Conservation (phyloP, 2,329 filamentous ascomycete genomes). For the Phialophora expanda region DNA sequence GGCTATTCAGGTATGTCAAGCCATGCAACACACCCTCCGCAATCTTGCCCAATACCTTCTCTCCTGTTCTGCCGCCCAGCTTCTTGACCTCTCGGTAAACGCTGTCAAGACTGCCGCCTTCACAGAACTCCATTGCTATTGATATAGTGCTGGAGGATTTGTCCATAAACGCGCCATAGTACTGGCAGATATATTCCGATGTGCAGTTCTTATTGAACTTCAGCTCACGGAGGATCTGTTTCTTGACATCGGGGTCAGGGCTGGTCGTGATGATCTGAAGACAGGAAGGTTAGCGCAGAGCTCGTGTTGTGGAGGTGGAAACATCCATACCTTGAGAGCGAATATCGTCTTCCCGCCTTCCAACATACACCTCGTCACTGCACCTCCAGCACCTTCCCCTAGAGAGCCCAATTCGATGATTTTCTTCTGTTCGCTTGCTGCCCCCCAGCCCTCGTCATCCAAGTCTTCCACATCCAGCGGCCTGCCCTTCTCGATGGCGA, state of each 20-base stretch:
- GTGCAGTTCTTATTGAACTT: conserved; percentile 98
- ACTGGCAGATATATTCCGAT: conserved; percentile 93
- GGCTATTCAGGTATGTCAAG: conserved; percentile 89
- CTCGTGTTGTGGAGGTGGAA: not conserved
- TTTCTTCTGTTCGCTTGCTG: conserved; percentile 84
- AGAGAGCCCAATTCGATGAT: conserved; percentile 88
- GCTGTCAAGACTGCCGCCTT: conserved; percentile 92
- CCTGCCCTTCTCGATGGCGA: conserved; percentile 80
- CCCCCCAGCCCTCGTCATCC: conserved; percentile 93
- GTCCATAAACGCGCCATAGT: conserved; percentile 97
- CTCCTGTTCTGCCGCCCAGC: conserved; percentile 88
- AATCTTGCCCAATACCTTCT: conserved; percentile 96
- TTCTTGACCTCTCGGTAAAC: conserved; percentile 98
- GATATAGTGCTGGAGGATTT: conserved; percentile 95
- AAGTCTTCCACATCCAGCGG: conserved; percentile 90
- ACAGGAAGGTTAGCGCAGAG: not conserved
- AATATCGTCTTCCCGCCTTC: conserved; percentile 94
- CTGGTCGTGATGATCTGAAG: conserved; percentile 93
- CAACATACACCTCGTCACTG: conserved; percentile 87
- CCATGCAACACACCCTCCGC: conserved; percentile 93
- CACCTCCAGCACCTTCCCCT: conserved; percentile 93
- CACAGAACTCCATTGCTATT: conserved; percentile 99
- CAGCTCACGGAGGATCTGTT: conserved; percentile 94
- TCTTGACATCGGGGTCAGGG: conserved; percentile 96
- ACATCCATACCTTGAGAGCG: conserved; percentile 78